Percentiles rank a stretch among this genome's conserved stretches.
These are phyloP conservation scores for Coemansia sp. DNA, from an alignment of 192 early-diverging fungal species.

Conservation along the genomic window DNA sequence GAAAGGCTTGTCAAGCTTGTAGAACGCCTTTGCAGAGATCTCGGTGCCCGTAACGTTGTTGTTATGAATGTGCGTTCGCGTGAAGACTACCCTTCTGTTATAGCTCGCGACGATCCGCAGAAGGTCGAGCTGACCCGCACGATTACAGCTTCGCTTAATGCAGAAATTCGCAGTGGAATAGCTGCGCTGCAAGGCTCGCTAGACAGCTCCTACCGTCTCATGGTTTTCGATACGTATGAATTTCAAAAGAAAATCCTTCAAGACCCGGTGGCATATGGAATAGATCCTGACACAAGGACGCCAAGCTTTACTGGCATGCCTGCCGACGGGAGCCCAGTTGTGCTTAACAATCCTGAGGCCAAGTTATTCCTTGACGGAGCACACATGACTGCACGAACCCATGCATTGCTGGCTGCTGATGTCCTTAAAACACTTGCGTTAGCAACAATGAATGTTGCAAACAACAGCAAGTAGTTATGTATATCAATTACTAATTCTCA, in stretches of 20 bases:
- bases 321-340: background rate
- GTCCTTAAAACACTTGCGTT: slow-evolving; percentile 19
- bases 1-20: slow-evolving; percentile 15
- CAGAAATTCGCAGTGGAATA: slow-evolving; percentile 13
- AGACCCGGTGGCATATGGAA: slow-evolving; percentile 16
- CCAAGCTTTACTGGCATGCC: slow-evolving; percentile 9
- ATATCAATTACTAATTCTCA: background rate
- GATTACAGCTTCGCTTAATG: slow-evolving; percentile 26
- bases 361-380: slow-evolving; percentile 38
- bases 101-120: slow-evolving; percentile 19
- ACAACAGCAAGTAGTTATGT: slow-evolving; percentile 2
- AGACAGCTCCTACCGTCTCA: slow-evolving; percentile 10
- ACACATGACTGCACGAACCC: slow-evolving; percentile 40
- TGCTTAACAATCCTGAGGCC: slow-evolving; percentile 12
- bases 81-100: slow-evolving; percentile 38
- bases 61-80: slow-evolving; percentile 48
- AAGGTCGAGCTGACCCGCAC: slow-evolving; percentile 5
- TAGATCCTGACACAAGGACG: slow-evolving; percentile 16
- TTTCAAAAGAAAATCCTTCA: slow-evolving; percentile 28
- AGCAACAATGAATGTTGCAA: background rate
- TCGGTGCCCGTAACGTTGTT: slow-evolving; percentile 24
- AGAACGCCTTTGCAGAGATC: slow-evolving; percentile 12
- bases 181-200: slow-evolving; percentile 19
- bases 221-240: slow-evolving; percentile 38
- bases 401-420: slow-evolving; percentile 28